Percentiles rank a stretch among this genome's conserved stretches.
Conservation (phyloP, 768 basidiomycete genomes). For the Neoboletus brunneissimus region DNA sequence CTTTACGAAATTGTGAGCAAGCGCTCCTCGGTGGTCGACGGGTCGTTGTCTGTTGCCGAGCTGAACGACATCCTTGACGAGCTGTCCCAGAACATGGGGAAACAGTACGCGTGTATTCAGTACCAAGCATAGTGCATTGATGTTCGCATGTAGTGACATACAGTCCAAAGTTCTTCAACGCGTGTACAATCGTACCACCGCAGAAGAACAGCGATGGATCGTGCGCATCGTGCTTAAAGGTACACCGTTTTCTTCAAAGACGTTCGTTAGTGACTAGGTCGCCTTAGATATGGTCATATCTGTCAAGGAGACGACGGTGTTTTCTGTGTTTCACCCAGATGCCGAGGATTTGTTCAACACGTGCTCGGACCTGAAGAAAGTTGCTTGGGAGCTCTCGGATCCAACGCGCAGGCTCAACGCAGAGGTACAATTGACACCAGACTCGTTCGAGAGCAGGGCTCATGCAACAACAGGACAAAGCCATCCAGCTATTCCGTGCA, state of each 20-base stretch:
- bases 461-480: conserved; percentile 63
- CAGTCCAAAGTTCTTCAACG: conserved; percentile 76
- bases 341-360: conserved; percentile 94
- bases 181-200: conserved; percentile 73
- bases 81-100: conserved; percentile 66
- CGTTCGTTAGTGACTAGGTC: background rate
- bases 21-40: conserved; percentile 75
- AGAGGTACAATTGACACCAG: conserved; percentile 37
- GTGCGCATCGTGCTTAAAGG: conserved; percentile 96
- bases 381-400: conserved; percentile 86
- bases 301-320: conserved; percentile 91
- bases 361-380: conserved; percentile 93
- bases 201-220: conserved; percentile 93
- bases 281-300: conserved; percentile 82
- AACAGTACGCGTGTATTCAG: conserved; percentile 52
- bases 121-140: conserved; percentile 1
- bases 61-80: conserved; percentile 81
- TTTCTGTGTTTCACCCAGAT: conserved; percentile 90
- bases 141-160: conserved; percentile 50
- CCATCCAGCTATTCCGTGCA: conserved; percentile 74
- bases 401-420: conserved; percentile 61
- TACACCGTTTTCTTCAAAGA: conserved; percentile 24
- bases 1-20: conserved; percentile 84
- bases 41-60: conserved; percentile 75
- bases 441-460: background rate